Percentiles rank a stretch among this genome's conserved stretches.
Conservation (phyloP, 108 stramenopile genomes). For the Fragilariopsis cylindrus region DNA sequence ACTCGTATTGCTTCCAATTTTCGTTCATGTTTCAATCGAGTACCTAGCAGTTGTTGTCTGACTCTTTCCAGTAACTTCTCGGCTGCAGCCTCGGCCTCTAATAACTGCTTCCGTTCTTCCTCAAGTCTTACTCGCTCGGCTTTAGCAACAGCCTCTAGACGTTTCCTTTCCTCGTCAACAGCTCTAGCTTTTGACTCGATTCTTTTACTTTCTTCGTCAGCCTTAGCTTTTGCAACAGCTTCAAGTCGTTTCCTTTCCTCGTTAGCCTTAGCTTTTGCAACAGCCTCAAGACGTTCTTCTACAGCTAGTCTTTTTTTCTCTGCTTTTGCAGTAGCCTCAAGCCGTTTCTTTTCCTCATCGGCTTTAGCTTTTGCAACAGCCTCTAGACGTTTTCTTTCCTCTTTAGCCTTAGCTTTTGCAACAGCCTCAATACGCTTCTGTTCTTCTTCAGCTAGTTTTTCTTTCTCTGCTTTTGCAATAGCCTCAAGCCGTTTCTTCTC, state of each 20-base stretch:
- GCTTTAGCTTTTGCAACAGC: not conserved
- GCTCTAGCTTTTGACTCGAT: not conserved
- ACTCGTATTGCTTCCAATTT: too few relatives aligned
- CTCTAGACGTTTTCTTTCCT: not conserved
- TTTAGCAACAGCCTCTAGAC: not conserved
- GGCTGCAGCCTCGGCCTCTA: not conserved
- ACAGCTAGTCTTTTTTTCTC: too few relatives aligned
- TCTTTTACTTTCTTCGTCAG: not conserved
- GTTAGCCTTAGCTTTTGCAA: constrained; percentile 6
- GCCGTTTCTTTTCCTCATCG: not conserved
- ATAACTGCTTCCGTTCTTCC: not conserved
- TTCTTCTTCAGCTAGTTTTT: too few relatives aligned
- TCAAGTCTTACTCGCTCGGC: too few relatives aligned
- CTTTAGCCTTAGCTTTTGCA: constrained; percentile 1
- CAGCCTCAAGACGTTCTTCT: not conserved
- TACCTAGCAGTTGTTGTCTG: too few relatives aligned
- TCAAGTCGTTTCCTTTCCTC: not conserved
- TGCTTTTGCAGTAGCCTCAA: too few relatives aligned
- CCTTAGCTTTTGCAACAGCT: not conserved
- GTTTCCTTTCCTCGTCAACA: not conserved
- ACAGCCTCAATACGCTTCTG: too few relatives aligned
- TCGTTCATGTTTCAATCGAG: too few relatives aligned
- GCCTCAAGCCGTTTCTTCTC: too few relatives aligned
- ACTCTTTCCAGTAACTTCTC: too few relatives aligned
- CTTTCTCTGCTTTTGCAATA: too few relatives aligned